A percentile compares a stretch with the other conserved stretches of the same genome.
These are phyloP conservation scores for Mortierella sp. DNA, from an alignment of 371 early-diverging fungal species.

Conservation along the genomic window DNA sequence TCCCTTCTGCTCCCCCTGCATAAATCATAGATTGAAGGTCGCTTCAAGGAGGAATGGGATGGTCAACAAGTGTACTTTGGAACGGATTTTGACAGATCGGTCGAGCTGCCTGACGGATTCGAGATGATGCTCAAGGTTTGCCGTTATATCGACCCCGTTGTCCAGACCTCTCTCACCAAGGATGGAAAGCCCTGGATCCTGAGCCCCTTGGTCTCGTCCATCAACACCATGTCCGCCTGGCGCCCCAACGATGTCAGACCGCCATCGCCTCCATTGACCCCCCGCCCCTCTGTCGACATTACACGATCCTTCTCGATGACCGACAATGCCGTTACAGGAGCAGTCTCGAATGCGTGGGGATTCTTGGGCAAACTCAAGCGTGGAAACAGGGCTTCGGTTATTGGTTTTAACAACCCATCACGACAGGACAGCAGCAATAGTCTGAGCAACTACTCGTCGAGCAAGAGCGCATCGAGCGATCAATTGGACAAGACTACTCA, in stretches of 20 bases:
- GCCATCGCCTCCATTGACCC: constrained; percentile 45
- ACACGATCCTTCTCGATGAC: constrained; percentile 35
- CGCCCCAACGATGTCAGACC: constrained; percentile 39
- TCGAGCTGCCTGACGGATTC: constrained; percentile 66
- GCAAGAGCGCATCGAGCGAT: constrained; percentile 29
- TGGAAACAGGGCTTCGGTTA: constrained; percentile 43
- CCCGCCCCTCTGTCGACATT: constrained; percentile 45
- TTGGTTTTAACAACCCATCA: constrained; percentile 25
- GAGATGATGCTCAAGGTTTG: constrained; percentile 71
- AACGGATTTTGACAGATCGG: constrained; percentile 63
- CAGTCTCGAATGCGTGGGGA: constrained; percentile 52
- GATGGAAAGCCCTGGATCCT: constrained; percentile 69
- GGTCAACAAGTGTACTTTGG: constrained; percentile 75
- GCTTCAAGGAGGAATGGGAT: constrained; percentile 70
- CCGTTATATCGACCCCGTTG: constrained; percentile 71
- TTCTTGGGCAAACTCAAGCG: constrained; percentile 51
- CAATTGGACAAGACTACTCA: constrained; percentile 32
- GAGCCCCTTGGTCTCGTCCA: constrained; percentile 70
- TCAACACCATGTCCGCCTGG: constrained; percentile 67
- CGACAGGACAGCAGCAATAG: constrained; percentile 20
- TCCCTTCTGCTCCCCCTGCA: neutral
- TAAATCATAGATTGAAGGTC: constrained; percentile 63
- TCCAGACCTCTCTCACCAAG: constrained; percentile 62
- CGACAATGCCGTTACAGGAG: constrained; percentile 33
- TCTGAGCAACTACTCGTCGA: constrained; percentile 10